Evolutionary conservation across 257 asterid genomes (phyloP).

Genomic region (Ophiorrhiza pumila): DNA sequence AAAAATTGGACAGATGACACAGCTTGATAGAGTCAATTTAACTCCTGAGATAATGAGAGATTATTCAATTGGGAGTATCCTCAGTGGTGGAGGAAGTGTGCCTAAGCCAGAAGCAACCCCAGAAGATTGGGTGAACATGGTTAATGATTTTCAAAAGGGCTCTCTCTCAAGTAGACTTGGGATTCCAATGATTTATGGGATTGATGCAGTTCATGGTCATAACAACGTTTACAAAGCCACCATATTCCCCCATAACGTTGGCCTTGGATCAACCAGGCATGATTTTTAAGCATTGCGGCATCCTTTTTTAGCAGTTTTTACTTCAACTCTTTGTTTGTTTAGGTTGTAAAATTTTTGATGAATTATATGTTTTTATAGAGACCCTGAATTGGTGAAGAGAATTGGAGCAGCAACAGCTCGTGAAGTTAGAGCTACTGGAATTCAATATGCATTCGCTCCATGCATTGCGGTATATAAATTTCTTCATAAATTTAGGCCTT

Average conservation of each 20-base stretch:
- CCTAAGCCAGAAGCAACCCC: constrained; percentile 17
- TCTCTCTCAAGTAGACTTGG: constrained; percentile 24
- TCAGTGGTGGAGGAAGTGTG: constrained; percentile 30
- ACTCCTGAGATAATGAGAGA: constrained; percentile 14
- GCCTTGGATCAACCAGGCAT: constrained; percentile 27
- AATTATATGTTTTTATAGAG: constrained; percentile 16
- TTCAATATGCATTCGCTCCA: constrained; percentile 40
- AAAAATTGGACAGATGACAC: constrained; percentile 28
- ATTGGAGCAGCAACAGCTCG: constrained; percentile 45
- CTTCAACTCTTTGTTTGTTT: neutral
- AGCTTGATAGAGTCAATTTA: constrained; percentile 17
- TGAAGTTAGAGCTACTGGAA: constrained; percentile 45
- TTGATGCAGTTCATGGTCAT: constrained; percentile 31
- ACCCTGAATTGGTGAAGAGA: constrained; percentile 30
- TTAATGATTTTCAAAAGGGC: constrained; percentile 16
- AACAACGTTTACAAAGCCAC: constrained; percentile 25
- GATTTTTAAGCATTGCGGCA: neutral
- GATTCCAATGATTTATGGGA: constrained; percentile 26
- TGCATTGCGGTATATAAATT: constrained; percentile 38
- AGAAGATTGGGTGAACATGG: constrained; percentile 23
- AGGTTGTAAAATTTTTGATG: neutral
- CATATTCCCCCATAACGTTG: constrained; percentile 27
- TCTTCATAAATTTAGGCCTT: too few species aligned
- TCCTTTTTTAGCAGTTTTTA: too few species aligned
- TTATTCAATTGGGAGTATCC: constrained; percentile 18